Base-by-base conservation (phyloP, 148 eudicot species). In the Suaeda aralocaspica region DNA sequence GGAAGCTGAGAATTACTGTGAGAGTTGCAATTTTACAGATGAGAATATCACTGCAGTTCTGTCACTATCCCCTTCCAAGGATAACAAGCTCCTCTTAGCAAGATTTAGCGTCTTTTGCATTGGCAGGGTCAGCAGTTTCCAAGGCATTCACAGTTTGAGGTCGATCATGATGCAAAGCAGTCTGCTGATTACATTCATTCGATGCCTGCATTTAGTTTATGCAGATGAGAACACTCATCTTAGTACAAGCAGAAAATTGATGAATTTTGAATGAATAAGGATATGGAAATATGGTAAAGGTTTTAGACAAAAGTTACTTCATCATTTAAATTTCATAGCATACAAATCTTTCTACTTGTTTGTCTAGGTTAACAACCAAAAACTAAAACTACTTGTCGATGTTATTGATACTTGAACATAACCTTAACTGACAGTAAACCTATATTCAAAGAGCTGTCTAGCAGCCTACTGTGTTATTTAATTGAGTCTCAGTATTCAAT, bases 51-150 rank as follows among this genome's bases (percentile, higher is more conserved):
- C 81, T 56, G 49, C 58, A 52, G 59, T 52, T 34, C 33, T 30
- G 49, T 4, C 49, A 62, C 25, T 8, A 0, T 14, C 34, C 30
- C 29, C 24, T 29, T 73, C 55, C 16, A 33, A 57, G 59, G 59
- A 26, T 78, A 33, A 82, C 75, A 73, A 66, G 76, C 68, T 67
- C 64, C 76, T 59, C 30, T 81, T 76, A 78, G 74, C 80, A 69
- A 65, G 73, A 69, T 46, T 30, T 31, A 21, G 51, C 44, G 29
- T 70, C 72, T 21, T 59, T 59, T 34, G 59, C 49, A 30, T 59
- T 36, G 53, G 78, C 67, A 26, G 74, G 52, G 55, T 36, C 69
- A 36, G 41, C 33, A 49, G 62, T 59, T 52, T 77, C 79, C 36
- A 69, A 65, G 24, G 72, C 56, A 46, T 78, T 57, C 70, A 33